A percentile compares a stretch with the other conserved stretches of the same genome.
Conservation (phyloP, 2,329 filamentous ascomycete species). For the Calonectria henricotiae region DNA sequence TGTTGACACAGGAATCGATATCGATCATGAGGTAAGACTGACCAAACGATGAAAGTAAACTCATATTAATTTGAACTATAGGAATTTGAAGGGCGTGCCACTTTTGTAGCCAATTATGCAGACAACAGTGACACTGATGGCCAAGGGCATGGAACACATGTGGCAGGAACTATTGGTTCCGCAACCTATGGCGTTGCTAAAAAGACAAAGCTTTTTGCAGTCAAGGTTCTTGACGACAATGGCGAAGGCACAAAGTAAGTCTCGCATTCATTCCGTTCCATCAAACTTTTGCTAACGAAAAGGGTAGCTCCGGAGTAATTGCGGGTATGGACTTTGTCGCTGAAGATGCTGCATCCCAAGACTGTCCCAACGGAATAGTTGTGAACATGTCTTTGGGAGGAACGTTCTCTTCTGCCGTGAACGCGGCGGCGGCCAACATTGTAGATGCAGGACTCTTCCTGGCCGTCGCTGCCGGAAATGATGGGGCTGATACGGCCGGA, state of each 20-base stretch:
- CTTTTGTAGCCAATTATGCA: constrained; percentile 54
- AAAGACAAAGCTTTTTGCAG: constrained; percentile 61
- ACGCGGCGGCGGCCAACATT: constrained; percentile 67
- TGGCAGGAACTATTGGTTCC: constrained; percentile 57
- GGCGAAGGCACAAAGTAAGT: constrained; percentile 54
- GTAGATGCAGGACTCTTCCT: constrained; percentile 67
- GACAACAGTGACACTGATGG: constrained; percentile 49
- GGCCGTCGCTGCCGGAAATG: constrained; percentile 72
- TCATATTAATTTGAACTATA: constrained; percentile 19
- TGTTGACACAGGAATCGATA: constrained; percentile 64
- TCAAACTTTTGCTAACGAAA: neutral
- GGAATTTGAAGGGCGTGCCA: constrained; percentile 58
- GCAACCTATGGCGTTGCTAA: constrained; percentile 62
- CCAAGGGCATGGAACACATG: constrained; percentile 63
- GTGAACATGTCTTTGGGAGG: constrained; percentile 75
- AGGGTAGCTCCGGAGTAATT: constrained; percentile 60
- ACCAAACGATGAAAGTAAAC: too few relatives aligned
- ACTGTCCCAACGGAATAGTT: constrained; percentile 65
- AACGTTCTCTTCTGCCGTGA: constrained; percentile 63
- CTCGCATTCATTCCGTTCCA: too few relatives aligned
- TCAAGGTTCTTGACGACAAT: constrained; percentile 64
- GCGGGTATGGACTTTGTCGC: constrained; percentile 65
- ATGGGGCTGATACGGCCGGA: constrained; percentile 62
- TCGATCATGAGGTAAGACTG: constrained; percentile 57
- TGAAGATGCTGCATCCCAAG: constrained; percentile 55